phyloP scores from a whole-genome alignment of 2,329 filamentous ascomycete species.

The Exophiala phaeomuriformis region DNA sequence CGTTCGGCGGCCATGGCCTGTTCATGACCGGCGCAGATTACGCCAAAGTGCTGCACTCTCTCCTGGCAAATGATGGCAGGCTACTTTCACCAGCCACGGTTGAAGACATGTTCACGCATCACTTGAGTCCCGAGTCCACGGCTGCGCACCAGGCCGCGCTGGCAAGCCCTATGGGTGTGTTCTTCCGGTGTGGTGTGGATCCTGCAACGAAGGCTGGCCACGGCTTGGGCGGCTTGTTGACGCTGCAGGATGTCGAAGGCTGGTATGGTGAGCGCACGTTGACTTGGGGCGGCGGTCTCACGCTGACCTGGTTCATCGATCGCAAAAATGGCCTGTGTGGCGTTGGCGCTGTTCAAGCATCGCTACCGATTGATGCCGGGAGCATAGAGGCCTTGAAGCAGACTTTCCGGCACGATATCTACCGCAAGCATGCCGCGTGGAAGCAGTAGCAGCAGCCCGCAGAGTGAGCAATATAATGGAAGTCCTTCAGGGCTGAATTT shows the following conservation, averaged over 20 bases:
- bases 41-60: constrained; percentile 29
- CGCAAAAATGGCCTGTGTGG: constrained; percentile 43
- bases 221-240: constrained; percentile 40
- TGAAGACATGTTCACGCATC: constrained; percentile 30
- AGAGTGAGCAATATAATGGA: no score
- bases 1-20: constrained; percentile 43
- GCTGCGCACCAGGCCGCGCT: constrained; percentile 30
- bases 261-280: constrained; percentile 42
- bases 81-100: constrained; percentile 27
- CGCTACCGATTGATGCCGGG: constrained; percentile 32
- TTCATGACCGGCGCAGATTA: constrained; percentile 31
- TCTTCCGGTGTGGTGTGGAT: constrained; percentile 35
- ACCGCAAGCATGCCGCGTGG: constrained; percentile 35
- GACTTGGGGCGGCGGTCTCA: constrained; percentile 44
- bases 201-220: constrained; percentile 33
- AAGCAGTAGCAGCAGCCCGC: constrained; percentile 11
- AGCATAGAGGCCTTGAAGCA: constrained; percentile 35
- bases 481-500: no score
- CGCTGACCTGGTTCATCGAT: constrained; percentile 45
- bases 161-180: constrained; percentile 30
- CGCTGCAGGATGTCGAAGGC: constrained; percentile 37
- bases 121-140: constrained; percentile 28
- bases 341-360: constrained; percentile 37
- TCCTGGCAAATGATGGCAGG: constrained; percentile 39
- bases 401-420: constrained; percentile 39